Base-by-base conservation (phyloP, 495 filamentous ascomycete species). In the Lineolata rhizophorae region DNA sequence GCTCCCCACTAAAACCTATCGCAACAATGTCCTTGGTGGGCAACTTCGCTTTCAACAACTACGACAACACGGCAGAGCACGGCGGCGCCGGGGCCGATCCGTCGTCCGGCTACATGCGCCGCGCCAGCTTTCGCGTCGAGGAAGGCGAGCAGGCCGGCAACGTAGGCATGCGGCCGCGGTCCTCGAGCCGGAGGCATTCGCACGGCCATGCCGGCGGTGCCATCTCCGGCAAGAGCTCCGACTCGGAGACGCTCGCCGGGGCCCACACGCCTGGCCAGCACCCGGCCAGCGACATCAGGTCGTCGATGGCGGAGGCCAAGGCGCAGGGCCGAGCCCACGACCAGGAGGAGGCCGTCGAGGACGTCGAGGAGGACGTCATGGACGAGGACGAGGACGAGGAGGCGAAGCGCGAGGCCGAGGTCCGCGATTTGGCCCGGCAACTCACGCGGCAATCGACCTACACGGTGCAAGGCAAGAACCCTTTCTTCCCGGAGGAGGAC, bases 401-500 rank as follows among this genome's bases (percentile, higher is more conserved):
- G 2, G 36, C 34, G 8, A 29, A 40, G 13, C 39, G 47, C 13
- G 50, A 49, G 20, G 35, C 43, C 12, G 37, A 50, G 18, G 46
- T 48, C 13, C 32, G 29, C 3, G 32, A 48, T n/a, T 37, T 56
- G 15, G 53, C 53, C 4, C 34, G 42, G 30, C 35, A 40, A 4
- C 37, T 43, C 26, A 54, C 51, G 3, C 20, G 39, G 10, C 43
- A 46, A 19, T 46, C 43, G 5, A 35, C 20, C 15, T 39, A 18
- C 24, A 41, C 45, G 16, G 45, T 43, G 2, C 35, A 40, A 1
- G 41, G 32, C 5, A 15, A 28, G 5, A 49, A 47, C 30, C 47
- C 47, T 3, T 54, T 56, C 40, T 24, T 45, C 13, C 40, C 53
- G 2, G 44, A 43, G 16, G 30, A 58, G 4, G 63, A 65, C 38